Conservation (phyloP, 495 filamentous ascomycete genomes). For the Tuber borchii region DNA sequence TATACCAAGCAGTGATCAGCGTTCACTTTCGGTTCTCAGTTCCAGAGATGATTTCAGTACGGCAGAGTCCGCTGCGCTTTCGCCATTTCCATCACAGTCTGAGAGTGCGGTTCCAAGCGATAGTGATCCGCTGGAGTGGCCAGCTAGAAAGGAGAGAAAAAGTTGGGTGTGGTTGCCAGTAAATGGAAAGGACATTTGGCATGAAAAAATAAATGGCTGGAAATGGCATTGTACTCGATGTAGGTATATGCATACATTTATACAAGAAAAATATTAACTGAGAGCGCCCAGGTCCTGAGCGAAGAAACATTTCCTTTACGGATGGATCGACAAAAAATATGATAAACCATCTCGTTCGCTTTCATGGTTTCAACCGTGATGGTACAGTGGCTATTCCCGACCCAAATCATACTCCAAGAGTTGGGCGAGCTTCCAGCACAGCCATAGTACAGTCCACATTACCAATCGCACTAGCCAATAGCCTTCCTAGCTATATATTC, state of each 20-base stretch:
- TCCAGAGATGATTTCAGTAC: not conserved
- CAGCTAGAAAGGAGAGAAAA: not conserved
- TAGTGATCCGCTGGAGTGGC: not conserved
- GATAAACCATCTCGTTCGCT: too few relatives aligned
- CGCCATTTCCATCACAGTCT: too few relatives aligned
- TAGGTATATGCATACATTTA: too few relatives aligned
- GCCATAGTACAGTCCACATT: too few relatives aligned
- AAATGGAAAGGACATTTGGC: not conserved
- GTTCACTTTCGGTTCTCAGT: not conserved
- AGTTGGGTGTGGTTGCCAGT: not conserved
- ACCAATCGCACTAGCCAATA: too few relatives aligned
- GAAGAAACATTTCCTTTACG: not conserved
- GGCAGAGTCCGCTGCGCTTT: too few relatives aligned
- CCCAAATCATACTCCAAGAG: too few relatives aligned
- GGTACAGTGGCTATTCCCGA: too few relatives aligned
- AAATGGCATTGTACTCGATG: not conserved
- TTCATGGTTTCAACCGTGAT: too few relatives aligned
- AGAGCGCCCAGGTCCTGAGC: not conserved
- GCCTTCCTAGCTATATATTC: too few relatives aligned
- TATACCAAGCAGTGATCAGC: not conserved
- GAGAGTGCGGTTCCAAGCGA: not conserved
- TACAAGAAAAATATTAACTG: too few relatives aligned
- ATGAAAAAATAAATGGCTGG: not conserved
- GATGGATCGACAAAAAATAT: not conserved
- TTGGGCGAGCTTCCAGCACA: too few relatives aligned